Conservation (phyloP, 2,329 filamentous ascomycete species). For the Metarhizium humberi region DNA sequence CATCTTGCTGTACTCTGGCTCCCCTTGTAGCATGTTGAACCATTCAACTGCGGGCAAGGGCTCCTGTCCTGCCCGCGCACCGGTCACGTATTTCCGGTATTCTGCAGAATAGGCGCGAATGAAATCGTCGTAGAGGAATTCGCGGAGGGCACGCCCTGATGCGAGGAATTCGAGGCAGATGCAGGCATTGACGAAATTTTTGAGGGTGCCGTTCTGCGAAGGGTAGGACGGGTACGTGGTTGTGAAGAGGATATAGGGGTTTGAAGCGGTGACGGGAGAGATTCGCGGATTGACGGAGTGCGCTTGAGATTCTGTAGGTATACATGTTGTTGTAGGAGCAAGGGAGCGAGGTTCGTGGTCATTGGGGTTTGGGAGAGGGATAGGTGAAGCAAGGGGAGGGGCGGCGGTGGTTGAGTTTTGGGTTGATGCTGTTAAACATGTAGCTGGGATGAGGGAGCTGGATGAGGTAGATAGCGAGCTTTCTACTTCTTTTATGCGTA, state of each 20-base stretch:
- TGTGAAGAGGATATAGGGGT: slow-evolving; percentile 29
- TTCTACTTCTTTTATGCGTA: slow-evolving; percentile 7
- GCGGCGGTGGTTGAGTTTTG: not conserved
- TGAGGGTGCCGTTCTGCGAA: slow-evolving; percentile 26
- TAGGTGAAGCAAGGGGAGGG: not conserved
- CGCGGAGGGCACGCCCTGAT: slow-evolving; percentile 23
- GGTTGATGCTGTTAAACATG: slow-evolving; percentile 6
- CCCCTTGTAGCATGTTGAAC: slow-evolving; percentile 23
- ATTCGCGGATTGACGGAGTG: not conserved
- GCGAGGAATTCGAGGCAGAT: slow-evolving; percentile 31
- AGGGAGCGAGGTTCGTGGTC: not conserved
- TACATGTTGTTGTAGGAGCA: not conserved
- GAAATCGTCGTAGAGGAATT: slow-evolving; percentile 44
- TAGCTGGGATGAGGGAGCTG: slow-evolving; percentile 20
- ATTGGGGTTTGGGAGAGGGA: not conserved
- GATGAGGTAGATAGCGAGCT: slow-evolving; percentile 19
- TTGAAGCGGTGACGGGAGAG: not conserved
- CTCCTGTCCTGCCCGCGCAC: slow-evolving; percentile 13
- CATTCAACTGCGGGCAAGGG: slow-evolving; percentile 31
- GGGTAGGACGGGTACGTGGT: slow-evolving; percentile 35
- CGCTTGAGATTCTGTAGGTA: not conserved
- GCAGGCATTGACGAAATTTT: slow-evolving; percentile 35
- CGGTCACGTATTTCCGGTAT: slow-evolving; percentile 31
- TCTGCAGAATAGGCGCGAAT: slow-evolving; percentile 33
- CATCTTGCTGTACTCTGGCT: slow-evolving; percentile 19